These are phyloP conservation scores for Aciculosporium take DNA, from an alignment of 2,329 filamentous ascomycete species.

Conservation along the genomic window DNA sequence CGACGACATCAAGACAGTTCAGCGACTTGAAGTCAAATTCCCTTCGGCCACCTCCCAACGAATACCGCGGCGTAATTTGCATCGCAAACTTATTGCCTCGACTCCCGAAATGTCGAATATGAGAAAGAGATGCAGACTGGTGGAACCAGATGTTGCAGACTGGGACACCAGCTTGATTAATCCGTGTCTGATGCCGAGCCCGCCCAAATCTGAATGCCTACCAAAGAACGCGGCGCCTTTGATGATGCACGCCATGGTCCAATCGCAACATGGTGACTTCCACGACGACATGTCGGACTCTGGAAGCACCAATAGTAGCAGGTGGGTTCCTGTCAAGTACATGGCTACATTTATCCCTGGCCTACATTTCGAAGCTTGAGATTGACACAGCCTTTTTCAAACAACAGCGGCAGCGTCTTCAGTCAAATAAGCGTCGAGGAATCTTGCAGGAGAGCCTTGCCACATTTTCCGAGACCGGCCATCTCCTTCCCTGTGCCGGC, in stretches of 20 bases:
- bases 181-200: slow-evolving; percentile 3
- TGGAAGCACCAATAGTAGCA: slow-evolving; percentile 7
- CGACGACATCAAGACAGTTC: background rate
- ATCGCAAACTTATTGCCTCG: slow-evolving; percentile 13
- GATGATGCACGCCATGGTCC: slow-evolving; percentile 1
- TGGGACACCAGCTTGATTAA: slow-evolving; percentile 18
- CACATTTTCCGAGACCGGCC: slow-evolving; percentile 27
- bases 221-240: background rate
- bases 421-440: slow-evolving; percentile 21
- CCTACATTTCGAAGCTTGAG: slow-evolving; percentile 1
- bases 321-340: background rate
- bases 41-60: slow-evolving; percentile 17
- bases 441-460: slow-evolving; percentile 22
- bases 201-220: background rate
- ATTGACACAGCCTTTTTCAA: background rate
- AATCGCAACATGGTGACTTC: slow-evolving; percentile 1
- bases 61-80: slow-evolving; percentile 18
- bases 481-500: slow-evolving; percentile 30
- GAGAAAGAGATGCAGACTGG: slow-evolving; percentile 7
- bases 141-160: slow-evolving; percentile 10
- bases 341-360: background rate
- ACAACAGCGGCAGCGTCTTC: slow-evolving; percentile 3
- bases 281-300: slow-evolving; percentile 8
- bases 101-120: slow-evolving; percentile 8
- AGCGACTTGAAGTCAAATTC: too few species aligned